Evolutionary conservation across 805 yeast genomes (phyloP).

Genomic region (Groenewaldozyma salmanticensis): DNA sequence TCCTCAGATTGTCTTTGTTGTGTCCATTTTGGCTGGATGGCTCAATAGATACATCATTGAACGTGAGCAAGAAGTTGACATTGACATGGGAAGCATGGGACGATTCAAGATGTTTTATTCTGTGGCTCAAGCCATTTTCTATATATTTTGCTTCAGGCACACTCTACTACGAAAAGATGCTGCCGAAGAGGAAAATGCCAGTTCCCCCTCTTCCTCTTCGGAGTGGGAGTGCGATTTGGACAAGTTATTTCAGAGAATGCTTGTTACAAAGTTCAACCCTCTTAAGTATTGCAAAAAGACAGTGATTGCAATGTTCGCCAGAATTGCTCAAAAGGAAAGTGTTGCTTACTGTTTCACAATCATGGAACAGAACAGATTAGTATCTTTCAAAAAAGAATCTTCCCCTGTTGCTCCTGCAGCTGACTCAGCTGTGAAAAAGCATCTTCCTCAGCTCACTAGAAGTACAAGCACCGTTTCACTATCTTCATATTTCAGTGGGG

Average conservation of each 20-base stretch:
- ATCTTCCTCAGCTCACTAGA: constrained; percentile 6
- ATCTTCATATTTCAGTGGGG: constrained; percentile 33
- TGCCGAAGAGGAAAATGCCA: constrained; percentile 20
- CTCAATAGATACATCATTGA: constrained; percentile 69
- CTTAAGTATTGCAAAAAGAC: constrained; percentile 88
- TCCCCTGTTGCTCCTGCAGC: constrained; percentile 23
- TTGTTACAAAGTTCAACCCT: constrained; percentile 86
- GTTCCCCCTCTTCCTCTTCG: constrained; percentile 11
- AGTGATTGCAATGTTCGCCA: constrained; percentile 88
- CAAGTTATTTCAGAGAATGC: constrained; percentile 75
- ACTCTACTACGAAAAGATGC: constrained; percentile 39
- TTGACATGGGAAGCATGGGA: constrained; percentile 68
- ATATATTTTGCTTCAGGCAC: constrained; percentile 86
- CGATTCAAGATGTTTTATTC: constrained; percentile 84
- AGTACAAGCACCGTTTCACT: constrained; percentile 6
- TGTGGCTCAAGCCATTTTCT: constrained; percentile 79
- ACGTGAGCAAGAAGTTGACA: constrained; percentile 72
- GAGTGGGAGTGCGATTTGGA: constrained; percentile 75
- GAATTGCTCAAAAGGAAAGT: constrained; percentile 79
- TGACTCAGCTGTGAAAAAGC: constrained; percentile 5
- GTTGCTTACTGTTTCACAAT: constrained; percentile 90
- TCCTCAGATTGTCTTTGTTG: constrained; percentile 69
- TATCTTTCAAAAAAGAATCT: constrained; percentile 22
- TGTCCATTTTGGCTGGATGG: constrained; percentile 80
- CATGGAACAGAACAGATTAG: constrained; percentile 80